Evolutionary conservation across 2,329 filamentous ascomycete genomes (phyloP).

Genomic region (Alternaria atra): DNA sequence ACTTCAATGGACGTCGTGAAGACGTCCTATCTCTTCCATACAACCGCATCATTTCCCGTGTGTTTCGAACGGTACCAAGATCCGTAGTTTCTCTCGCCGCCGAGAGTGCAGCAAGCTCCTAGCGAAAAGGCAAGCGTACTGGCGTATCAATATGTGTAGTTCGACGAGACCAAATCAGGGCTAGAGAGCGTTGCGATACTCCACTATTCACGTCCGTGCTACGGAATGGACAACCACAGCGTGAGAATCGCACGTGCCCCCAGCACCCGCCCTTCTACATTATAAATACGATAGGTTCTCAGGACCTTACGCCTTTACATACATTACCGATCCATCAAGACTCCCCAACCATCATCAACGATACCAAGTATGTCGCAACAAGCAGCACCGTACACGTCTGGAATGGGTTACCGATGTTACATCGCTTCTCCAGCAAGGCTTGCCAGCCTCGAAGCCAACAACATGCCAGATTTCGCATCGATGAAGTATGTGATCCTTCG

Average conservation of each 20-base stretch:
- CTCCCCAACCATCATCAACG: background rate
- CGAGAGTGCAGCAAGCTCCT: background rate
- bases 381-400: background rate
- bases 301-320: background rate
- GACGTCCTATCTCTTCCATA: too few species aligned
- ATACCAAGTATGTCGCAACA: background rate
- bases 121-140: too few species aligned
- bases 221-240: too few species aligned
- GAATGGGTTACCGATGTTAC: background rate
- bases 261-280: background rate
- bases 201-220: background rate
- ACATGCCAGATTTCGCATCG: background rate
- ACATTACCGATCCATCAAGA: accelerated
- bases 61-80: background rate
- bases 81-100: background rate
- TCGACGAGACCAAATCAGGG: background rate
- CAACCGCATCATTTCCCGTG: too few species aligned
- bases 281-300: background rate
- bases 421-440: background rate
- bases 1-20: too few species aligned
- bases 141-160: background rate
- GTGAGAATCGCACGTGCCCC: background rate
- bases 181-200: background rate
- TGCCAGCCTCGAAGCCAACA: background rate
- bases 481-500: background rate